These are phyloP conservation scores for Nepenthes mirabilis DNA, from an alignment of 148 eudicot genomes.

Conservation along the genomic window DNA sequence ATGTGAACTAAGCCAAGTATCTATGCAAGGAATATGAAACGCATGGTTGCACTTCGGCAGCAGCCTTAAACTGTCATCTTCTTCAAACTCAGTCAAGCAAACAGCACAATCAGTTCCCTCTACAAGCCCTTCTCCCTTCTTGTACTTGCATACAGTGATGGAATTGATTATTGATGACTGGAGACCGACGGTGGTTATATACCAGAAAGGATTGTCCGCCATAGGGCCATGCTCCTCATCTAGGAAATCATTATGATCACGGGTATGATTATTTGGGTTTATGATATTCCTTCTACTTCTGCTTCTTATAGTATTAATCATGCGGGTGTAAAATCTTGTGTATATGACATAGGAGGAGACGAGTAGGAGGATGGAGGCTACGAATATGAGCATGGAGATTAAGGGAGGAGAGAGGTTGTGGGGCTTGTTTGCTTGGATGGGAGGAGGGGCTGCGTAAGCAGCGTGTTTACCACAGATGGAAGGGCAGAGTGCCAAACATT, in stretches of 20 bases:
- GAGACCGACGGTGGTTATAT: constrained; percentile 52
- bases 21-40: constrained; percentile 67
- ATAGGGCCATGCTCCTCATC: not conserved
- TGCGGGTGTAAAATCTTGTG: not conserved
- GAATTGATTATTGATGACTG: constrained; percentile 31
- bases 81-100: constrained; percentile 55
- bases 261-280: not conserved
- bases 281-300: not conserved
- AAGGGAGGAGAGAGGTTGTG: too few species aligned
- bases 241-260: too few species aligned
- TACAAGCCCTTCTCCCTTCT: constrained; percentile 28
- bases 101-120: constrained; percentile 59
- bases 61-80: constrained; percentile 41
- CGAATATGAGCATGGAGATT: too few species aligned
- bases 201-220: constrained; percentile 58
- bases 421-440: too few species aligned
- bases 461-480: too few species aligned
- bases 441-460: too few species aligned
- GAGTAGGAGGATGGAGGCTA: not conserved
- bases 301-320: too few species aligned
- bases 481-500: too few species aligned
- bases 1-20: constrained; percentile 72
- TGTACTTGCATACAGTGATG: constrained; percentile 35
- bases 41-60: constrained; percentile 67
- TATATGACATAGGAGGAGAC: not conserved